Conservation (phyloP, 1,139 yeast genomes). For the Hyphopichia buzzinii region DNA sequence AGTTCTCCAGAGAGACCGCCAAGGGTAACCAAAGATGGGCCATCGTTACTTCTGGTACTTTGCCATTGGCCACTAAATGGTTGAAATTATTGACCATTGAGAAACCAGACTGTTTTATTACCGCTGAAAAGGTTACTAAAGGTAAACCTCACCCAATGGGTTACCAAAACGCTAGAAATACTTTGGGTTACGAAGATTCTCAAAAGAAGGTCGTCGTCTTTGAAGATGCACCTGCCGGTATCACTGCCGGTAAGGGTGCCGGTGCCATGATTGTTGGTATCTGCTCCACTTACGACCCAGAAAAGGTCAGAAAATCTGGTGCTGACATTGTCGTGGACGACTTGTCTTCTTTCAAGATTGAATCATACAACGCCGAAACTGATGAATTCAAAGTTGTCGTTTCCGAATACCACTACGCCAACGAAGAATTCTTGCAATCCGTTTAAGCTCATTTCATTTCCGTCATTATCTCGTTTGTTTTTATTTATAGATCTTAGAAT, state of each 20-base stretch:
- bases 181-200: conserved; percentile 49
- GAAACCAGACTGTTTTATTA: conserved; percentile 70
- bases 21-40: conserved; percentile 63
- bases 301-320: conserved; percentile 68
- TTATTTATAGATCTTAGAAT: not conserved
- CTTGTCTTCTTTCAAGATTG: conserved; percentile 49
- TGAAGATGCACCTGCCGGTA: conserved; percentile 90
- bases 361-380: conserved; percentile 42
- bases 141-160: conserved; percentile 90
- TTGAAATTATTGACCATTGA: conserved; percentile 60
- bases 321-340: conserved; percentile 80
- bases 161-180: conserved; percentile 62
- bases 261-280: conserved; percentile 83
- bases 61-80: conserved; percentile 77
- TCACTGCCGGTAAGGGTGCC: conserved; percentile 78
- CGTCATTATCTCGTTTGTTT: conserved; percentile 2
- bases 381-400: conserved; percentile 48
- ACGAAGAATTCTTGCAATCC: conserved; percentile 39
- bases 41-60: conserved; percentile 81
- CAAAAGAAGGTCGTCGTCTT: conserved; percentile 62
- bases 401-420: conserved; percentile 44
- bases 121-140: conserved; percentile 71
- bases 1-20: conserved; percentile 40
- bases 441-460: conserved; percentile 12
- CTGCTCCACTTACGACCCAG: conserved; percentile 74